These are phyloP conservation scores for Trichoderma cornu-damae DNA, from an alignment of 2,329 filamentous ascomycete species.

Conservation along the genomic window DNA sequence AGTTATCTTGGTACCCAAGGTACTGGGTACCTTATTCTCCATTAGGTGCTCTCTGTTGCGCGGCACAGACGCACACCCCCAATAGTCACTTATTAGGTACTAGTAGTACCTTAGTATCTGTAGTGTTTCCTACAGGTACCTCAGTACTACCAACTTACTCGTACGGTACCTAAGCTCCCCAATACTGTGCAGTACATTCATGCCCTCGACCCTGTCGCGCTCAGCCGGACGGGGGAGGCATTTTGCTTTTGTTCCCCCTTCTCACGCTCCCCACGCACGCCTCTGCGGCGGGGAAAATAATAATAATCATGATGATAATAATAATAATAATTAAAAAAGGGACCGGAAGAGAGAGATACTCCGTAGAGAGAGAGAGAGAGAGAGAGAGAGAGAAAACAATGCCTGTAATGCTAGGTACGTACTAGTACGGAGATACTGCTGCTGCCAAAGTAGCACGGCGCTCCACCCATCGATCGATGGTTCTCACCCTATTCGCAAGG, in stretches of 20 bases:
- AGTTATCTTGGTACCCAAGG: too few species aligned
- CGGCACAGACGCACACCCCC: too few species aligned
- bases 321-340: neutral
- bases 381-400: neutral
- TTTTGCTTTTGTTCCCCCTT: neutral
- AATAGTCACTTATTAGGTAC: too few species aligned
- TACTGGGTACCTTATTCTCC: too few species aligned
- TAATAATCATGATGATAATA: neutral
- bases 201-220: constrained; percentile 5
- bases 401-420: neutral
- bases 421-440: too few species aligned
- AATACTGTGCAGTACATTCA: constrained; percentile 12
- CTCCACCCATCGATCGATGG: constrained; percentile 12
- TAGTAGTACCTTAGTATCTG: too few species aligned
- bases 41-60: too few species aligned
- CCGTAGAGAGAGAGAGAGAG: neutral
- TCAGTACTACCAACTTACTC: too few species aligned
- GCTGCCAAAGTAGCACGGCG: neutral
- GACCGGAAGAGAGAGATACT: neutral
- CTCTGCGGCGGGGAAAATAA: neutral
- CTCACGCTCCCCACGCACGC: constrained; percentile 7
- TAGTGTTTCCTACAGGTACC: too few species aligned
- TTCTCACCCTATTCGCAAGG: constrained; percentile 5
- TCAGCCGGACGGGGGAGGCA: neutral
- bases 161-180: too few species aligned